phyloP scores from a whole-genome alignment of 2,329 filamentous ascomycete species.

The Ustulina deusta region DNA sequence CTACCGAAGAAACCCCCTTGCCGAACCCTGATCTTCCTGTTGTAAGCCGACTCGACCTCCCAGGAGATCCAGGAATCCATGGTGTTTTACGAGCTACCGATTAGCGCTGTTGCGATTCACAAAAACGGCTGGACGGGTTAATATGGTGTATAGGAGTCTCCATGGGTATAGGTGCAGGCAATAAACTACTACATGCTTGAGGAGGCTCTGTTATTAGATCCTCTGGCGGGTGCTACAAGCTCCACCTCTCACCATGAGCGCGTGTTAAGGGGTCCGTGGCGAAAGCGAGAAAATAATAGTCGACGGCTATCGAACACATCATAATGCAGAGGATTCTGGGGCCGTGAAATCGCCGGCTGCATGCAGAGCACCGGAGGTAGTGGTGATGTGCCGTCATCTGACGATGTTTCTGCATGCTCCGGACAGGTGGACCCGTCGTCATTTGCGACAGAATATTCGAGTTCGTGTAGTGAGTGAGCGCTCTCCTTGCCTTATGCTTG shows the following conservation, averaged over 20 bases:
- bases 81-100: constrained; percentile 2
- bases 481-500: constrained; percentile 26
- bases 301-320: constrained; percentile 15
- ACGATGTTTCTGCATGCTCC: constrained; percentile 46
- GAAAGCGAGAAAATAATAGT: constrained; percentile 4
- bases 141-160: constrained; percentile 6
- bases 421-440: constrained; percentile 44
- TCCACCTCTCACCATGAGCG: constrained; percentile 14
- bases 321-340: constrained; percentile 18
- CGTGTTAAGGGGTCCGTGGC: not conserved
- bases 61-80: constrained; percentile 11
- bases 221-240: constrained; percentile 5
- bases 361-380: constrained; percentile 40
- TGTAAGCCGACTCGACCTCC: constrained; percentile 20
- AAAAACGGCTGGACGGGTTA: not conserved
- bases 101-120: not conserved
- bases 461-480: constrained; percentile 26
- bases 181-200: constrained; percentile 19
- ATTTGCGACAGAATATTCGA: constrained; percentile 43
- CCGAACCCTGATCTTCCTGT: constrained; percentile 23
- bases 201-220: constrained; percentile 24
- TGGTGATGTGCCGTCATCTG: constrained; percentile 45
- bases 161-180: constrained; percentile 15
- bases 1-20: constrained; percentile 17
- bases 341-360: constrained; percentile 41